Conservation (phyloP, 2,329 filamentous ascomycete genomes). For the Aspergillus sojae region DNA sequence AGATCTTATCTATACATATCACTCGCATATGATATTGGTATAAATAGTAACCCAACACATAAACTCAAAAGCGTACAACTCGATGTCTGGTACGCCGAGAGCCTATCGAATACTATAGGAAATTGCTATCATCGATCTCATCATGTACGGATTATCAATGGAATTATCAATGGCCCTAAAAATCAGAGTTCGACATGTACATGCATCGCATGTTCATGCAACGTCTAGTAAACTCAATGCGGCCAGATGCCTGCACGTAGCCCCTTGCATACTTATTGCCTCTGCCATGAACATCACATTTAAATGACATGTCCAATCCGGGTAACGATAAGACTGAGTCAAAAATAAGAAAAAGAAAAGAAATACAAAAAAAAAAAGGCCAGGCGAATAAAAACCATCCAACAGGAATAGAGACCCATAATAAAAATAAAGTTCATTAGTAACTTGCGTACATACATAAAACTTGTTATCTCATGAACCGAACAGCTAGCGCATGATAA, state of each 20-base stretch:
- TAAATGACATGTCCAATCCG: neutral
- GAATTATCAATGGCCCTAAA: neutral
- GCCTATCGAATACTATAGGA: neutral
- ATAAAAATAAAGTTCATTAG: conserved; percentile 9
- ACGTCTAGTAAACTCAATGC: neutral
- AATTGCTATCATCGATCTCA: neutral
- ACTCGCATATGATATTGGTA: neutral
- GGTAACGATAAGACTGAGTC: neutral
- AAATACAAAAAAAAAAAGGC: too few relatives aligned
- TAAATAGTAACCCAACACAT: neutral
- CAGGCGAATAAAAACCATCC: neutral
- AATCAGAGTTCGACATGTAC: neutral
- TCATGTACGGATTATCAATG: neutral
- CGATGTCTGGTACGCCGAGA: neutral
- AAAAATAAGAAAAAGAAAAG: too few relatives aligned
- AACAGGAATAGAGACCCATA: neutral
- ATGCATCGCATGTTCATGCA: neutral
- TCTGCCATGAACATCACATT: neutral
- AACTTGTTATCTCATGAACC: conserved; percentile 3
- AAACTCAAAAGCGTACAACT: neutral
- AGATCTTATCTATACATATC: neutral
- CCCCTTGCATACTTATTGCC: neutral
- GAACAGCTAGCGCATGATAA: neutral
- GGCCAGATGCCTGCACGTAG: neutral
- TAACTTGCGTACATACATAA: conserved; percentile 10